These are phyloP conservation scores for Citrullus mucosospermus DNA, from an alignment of 306 rosid species.

Conservation along the genomic window DNA sequence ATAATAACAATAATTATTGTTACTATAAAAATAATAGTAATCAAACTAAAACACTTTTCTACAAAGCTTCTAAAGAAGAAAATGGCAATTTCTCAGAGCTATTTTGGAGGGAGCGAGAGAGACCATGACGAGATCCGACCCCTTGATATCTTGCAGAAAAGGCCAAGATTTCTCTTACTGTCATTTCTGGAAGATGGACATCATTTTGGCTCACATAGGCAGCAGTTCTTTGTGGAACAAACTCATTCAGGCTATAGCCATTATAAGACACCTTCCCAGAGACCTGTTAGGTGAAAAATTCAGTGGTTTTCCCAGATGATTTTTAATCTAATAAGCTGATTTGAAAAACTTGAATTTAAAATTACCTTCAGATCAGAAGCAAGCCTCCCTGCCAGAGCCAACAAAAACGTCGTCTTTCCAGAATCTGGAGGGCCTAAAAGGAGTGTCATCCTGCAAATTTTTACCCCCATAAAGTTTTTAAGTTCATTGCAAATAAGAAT, in stretches of 20 bases:
- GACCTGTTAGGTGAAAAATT: slow-evolving; percentile 4
- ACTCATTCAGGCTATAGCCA: slow-evolving; percentile 25
- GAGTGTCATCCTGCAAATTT: slow-evolving; percentile 25
- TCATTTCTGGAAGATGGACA: slow-evolving; percentile 33
- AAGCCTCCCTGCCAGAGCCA: slow-evolving; percentile 39
- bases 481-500: not conserved
- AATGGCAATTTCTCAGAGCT: not conserved
- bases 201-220: slow-evolving; percentile 36
- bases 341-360: not conserved
- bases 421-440: slow-evolving; percentile 46
- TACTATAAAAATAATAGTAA: not conserved
- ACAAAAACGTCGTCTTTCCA: slow-evolving; percentile 30
- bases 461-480: not conserved
- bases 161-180: slow-evolving; percentile 39
- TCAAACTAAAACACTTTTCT: not conserved
- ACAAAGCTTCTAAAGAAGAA: not conserved
- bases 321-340: not conserved
- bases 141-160: slow-evolving; percentile 44
- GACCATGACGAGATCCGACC: slow-evolving; percentile 33
- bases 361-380: slow-evolving; percentile 23
- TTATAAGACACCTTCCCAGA: slow-evolving; percentile 32
- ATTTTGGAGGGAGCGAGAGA: not conserved
- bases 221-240: slow-evolving; percentile 35
- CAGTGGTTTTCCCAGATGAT: not conserved
- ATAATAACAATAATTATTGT: not conserved